These are phyloP conservation scores for Teunomyces aglyptinius DNA, from an alignment of 805 yeast genomes.

Conservation along the genomic window DNA sequence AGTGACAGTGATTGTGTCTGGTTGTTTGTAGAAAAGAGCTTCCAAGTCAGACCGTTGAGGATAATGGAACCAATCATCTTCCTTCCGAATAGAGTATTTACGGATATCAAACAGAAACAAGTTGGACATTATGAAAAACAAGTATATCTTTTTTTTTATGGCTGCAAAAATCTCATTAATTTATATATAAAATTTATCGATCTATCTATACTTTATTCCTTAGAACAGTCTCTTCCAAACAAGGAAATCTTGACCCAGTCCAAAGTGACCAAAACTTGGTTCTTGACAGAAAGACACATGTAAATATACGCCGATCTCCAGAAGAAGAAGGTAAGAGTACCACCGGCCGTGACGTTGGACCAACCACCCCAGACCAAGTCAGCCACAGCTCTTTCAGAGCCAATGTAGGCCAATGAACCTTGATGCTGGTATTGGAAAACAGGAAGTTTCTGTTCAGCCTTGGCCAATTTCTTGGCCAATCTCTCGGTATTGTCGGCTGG, in stretches of 20 bases:
- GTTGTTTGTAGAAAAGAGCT: slow-evolving; percentile 12
- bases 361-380: slow-evolving; percentile 80
- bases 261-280: slow-evolving; percentile 77
- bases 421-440: slow-evolving; percentile 82
- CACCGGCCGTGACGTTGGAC: slow-evolving; percentile 78
- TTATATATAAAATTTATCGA: background rate
- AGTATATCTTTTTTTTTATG: slow-evolving; percentile 3
- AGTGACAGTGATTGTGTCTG: slow-evolving; percentile 5
- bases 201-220: slow-evolving; percentile 49
- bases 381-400: slow-evolving; percentile 91
- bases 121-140: no score
- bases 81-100: slow-evolving; percentile 7
- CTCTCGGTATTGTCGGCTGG: slow-evolving; percentile 43
- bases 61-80: slow-evolving; percentile 25
- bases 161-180: slow-evolving; percentile 4
- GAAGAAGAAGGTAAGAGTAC: slow-evolving; percentile 82
- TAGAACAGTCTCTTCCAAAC: slow-evolving; percentile 92
- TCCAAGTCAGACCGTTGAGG: slow-evolving; percentile 29
- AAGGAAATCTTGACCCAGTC: slow-evolving; percentile 88
- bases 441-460: slow-evolving; percentile 42
- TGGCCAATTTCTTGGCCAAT: slow-evolving; percentile 45
- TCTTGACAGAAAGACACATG: slow-evolving; percentile 88
- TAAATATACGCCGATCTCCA: slow-evolving; percentile 94
- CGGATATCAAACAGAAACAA: slow-evolving; percentile 6
- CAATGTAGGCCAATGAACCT: slow-evolving; percentile 94